These are phyloP conservation scores for Globisporangium heterothallicum DNA, from an alignment of 352 stramenopile species.

Conservation along the genomic window DNA sequence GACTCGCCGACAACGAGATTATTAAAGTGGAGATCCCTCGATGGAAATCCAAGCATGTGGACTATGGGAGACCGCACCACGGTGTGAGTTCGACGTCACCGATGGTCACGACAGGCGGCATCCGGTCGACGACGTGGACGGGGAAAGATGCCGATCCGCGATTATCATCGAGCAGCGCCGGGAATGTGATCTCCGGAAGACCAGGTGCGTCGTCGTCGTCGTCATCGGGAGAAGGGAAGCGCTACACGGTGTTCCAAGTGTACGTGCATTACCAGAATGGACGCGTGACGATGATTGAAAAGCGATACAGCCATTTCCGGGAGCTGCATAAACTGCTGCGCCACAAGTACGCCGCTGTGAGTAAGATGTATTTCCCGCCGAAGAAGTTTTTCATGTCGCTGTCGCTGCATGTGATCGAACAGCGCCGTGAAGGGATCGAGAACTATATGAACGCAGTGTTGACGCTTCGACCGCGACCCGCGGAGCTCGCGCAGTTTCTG, in stretches of 20 bases:
- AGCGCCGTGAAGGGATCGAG: constrained; percentile 75
- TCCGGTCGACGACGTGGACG: constrained; percentile 45
- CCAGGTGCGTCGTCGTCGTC: constrained; percentile 8
- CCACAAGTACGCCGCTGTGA: constrained; percentile 72
- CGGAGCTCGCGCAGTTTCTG: constrained; percentile 70
- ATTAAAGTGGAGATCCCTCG: constrained; percentile 68
- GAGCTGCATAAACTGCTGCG: constrained; percentile 78
- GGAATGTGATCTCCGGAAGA: not conserved
- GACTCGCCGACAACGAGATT: constrained; percentile 39
- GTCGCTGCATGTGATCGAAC: constrained; percentile 84
- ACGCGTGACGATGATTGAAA: constrained; percentile 53
- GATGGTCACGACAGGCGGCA: constrained; percentile 16
- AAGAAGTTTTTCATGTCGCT: constrained; percentile 87
- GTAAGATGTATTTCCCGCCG: constrained; percentile 79
- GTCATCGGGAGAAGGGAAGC: constrained; percentile 35
- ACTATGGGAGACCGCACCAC: constrained; percentile 19
- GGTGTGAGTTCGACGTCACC: constrained; percentile 27
- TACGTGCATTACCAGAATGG: constrained; percentile 74
- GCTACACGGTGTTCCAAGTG: constrained; percentile 76
- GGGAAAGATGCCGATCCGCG: constrained; percentile 34
- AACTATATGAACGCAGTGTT: constrained; percentile 81
- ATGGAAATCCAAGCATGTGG: constrained; percentile 59
- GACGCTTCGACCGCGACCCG: constrained; percentile 54
- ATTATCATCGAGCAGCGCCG: constrained; percentile 4
- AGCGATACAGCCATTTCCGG: constrained; percentile 81